A percentile compares a stretch with the other conserved stretches of the same genome.
Evolutionary conservation across 805 yeast genomes (phyloP).

Genomic region (Wickerhamomyces rabaulensis): DNA sequence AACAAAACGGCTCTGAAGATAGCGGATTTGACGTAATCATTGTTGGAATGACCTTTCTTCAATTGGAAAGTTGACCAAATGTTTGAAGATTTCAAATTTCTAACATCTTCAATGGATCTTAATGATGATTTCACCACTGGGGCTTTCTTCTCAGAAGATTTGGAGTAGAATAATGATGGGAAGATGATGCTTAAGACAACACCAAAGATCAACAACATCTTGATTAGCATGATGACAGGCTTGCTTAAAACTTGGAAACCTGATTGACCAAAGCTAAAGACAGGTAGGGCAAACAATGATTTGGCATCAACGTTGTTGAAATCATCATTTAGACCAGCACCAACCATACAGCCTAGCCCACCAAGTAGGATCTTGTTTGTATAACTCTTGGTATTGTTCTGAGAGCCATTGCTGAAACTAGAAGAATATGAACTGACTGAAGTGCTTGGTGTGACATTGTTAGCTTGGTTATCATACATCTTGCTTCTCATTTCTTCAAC

Average conservation of each 20-base stretch:
- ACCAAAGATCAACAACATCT: conserved; percentile 22
- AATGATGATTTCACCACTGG: not conserved
- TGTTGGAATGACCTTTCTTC: conserved; percentile 12
- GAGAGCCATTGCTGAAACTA: conserved; percentile 8
- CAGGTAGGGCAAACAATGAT: conserved; percentile 45
- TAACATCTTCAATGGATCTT: conserved; percentile 16
- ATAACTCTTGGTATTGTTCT: conserved; percentile 5
- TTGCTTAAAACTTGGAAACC: conserved; percentile 23
- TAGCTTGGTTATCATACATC: conserved; percentile 13
- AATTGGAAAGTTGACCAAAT: conserved; percentile 14
- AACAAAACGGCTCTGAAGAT: conserved; percentile 22
- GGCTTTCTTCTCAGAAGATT: conserved; percentile 4
- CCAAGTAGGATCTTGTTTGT: conserved; percentile 52
- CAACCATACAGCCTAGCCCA: conserved; percentile 60
- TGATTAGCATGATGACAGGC: conserved; percentile 24
- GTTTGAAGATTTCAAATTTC: conserved; percentile 14
- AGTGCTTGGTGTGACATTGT: conserved; percentile 17
- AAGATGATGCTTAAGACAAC: conserved; percentile 24
- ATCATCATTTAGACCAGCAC: conserved; percentile 54
- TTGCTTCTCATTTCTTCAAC: conserved; percentile 35
- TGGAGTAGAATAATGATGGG: conserved; percentile 13
- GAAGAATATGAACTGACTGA: conserved; percentile 12
- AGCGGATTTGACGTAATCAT: conserved; percentile 20
- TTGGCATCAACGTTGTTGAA: conserved; percentile 36
- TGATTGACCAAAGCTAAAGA: conserved; percentile 28